Conservation (phyloP, 768 basidiomycete genomes). For the Auricularia auricula-judae region DNA sequence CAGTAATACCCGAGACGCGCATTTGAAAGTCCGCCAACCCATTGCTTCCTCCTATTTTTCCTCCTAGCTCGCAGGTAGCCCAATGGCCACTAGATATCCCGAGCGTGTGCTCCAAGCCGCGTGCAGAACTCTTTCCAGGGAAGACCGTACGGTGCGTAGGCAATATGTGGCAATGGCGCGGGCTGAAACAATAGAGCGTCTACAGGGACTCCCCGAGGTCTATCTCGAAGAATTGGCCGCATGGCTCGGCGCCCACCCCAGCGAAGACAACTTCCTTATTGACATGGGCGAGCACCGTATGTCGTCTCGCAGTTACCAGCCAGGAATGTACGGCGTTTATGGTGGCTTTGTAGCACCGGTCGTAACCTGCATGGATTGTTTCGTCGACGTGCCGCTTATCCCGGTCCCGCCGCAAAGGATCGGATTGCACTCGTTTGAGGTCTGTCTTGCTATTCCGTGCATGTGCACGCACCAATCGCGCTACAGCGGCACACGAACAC, state of each 20-base stretch:
- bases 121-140: neutral
- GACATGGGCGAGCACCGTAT: constrained; percentile 2
- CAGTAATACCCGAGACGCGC: neutral
- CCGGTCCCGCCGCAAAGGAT: neutral
- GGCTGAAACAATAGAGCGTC: neutral
- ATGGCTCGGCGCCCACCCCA: constrained; percentile 5
- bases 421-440: neutral
- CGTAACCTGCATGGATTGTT: neutral
- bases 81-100: neutral
- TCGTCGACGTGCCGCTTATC: neutral
- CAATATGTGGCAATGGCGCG: neutral
- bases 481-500: neutral
- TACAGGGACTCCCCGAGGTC: neutral
- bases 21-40: neutral
- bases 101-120: neutral
- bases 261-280: constrained; percentile 9
- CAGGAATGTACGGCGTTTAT: neutral
- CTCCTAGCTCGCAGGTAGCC: neutral
- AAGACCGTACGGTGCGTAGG: neutral
- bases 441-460: neutral
- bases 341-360: neutral
- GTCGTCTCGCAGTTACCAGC: neutral
- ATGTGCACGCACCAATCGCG: neutral
- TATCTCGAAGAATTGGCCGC: constrained; percentile 4
- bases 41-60: neutral